Conservation (phyloP, 2,329 filamentous ascomycete genomes). For the Cladosporium sp. region DNA sequence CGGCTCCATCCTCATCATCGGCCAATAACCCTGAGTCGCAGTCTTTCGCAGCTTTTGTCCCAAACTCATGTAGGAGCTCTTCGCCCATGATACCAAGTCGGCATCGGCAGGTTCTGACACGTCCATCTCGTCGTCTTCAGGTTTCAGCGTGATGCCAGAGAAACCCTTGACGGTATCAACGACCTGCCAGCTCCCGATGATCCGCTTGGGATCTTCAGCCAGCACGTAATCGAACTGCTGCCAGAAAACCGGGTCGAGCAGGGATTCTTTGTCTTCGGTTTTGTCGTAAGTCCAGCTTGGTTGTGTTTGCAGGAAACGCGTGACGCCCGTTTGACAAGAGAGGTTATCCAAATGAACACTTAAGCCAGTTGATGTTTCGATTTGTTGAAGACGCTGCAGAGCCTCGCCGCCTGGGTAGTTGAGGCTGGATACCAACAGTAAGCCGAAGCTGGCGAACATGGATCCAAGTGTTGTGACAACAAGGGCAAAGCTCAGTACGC, state of each 20-base stretch:
- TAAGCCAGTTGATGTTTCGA: constrained; percentile 15
- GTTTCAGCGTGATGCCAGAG: constrained; percentile 45
- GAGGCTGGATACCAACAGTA: constrained; percentile 75
- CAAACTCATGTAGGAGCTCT: constrained; percentile 14
- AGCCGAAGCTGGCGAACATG: constrained; percentile 56
- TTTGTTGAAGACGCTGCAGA: constrained; percentile 45
- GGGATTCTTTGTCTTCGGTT: constrained; percentile 44
- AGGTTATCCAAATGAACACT: constrained; percentile 56
- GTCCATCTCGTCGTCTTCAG: constrained; percentile 28
- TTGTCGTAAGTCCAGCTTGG: constrained; percentile 56
- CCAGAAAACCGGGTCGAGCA: constrained; percentile 53
- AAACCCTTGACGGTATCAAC: constrained; percentile 48
- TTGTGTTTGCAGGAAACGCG: constrained; percentile 50
- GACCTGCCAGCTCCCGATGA: constrained; percentile 50
- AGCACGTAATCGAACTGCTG: constrained; percentile 54
- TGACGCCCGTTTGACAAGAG: constrained; percentile 59
- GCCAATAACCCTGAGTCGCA: constrained; percentile 50
- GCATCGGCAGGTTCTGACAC: not conserved
- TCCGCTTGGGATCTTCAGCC: constrained; percentile 45
- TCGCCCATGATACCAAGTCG: constrained; percentile 10
- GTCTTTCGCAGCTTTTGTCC: constrained; percentile 21
- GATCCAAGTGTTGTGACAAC: constrained; percentile 56
- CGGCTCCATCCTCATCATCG: constrained; percentile 49
- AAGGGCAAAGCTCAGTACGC: constrained; percentile 51
- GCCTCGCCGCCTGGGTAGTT: constrained; percentile 94